A percentile compares a stretch with the other conserved stretches of the same genome.
phyloP scores from a whole-genome alignment of 176 grass and related monocot species.

The Aegilops speltoides region DNA sequence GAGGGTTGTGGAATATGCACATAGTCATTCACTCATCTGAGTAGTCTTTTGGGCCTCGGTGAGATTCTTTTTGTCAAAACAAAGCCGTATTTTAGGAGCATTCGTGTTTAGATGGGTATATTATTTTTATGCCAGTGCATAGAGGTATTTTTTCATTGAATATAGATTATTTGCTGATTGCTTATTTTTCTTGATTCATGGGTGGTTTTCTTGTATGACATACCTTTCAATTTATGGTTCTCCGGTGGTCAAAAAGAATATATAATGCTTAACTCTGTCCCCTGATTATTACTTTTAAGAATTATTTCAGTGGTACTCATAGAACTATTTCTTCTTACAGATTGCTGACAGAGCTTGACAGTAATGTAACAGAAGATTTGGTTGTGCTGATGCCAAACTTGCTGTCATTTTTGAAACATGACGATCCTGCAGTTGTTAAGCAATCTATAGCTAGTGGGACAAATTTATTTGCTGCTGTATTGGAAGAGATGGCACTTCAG shows the following conservation, averaged over 20 bases:
- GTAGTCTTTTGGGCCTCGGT: background rate
- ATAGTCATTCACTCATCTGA: background rate
- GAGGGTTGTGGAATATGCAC: background rate
- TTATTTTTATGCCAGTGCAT: background rate
- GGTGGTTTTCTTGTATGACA: background rate
- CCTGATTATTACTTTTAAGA: background rate
- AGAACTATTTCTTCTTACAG: slow-evolving; percentile 57
- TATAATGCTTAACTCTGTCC: slow-evolving; percentile 20
- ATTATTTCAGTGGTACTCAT: slow-evolving; percentile 36
- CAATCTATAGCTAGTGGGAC: slow-evolving; percentile 98
- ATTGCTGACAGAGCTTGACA: slow-evolving; percentile 76
- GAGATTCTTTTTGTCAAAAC: slow-evolving; percentile 22
- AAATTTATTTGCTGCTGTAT: slow-evolving; percentile 97
- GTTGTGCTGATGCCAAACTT: slow-evolving; percentile 93
- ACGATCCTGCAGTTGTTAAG: slow-evolving; percentile 72
- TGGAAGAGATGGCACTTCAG: slow-evolving; percentile 99
- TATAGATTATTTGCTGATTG: background rate
- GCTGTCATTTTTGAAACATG: slow-evolving; percentile 84
- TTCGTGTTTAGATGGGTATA: slow-evolving; percentile 1
- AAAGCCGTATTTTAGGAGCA: background rate
- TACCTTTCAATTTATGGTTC: background rate
- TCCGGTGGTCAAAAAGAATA: background rate
- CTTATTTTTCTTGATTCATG: slow-evolving; percentile 5
- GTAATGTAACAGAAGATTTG: slow-evolving; percentile 77
- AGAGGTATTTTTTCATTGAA: background rate